These are phyloP conservation scores for Rutstroemia sp. DNA, from an alignment of 2,329 filamentous ascomycete species.

Conservation along the genomic window DNA sequence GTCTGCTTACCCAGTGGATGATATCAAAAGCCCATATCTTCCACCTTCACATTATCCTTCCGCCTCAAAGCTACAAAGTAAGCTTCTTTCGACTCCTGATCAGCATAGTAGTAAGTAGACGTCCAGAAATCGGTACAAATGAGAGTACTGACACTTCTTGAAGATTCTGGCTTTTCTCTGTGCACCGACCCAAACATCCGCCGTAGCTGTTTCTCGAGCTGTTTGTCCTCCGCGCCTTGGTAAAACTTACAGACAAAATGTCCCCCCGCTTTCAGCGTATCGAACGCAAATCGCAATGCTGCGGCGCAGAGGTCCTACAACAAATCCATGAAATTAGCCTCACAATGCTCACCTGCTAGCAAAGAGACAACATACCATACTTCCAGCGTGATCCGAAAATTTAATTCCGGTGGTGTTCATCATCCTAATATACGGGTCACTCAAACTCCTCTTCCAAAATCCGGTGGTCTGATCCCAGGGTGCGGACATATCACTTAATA, in stretches of 20 bases:
- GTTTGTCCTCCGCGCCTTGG: slow-evolving; percentile 79
- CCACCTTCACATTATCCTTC: slow-evolving; percentile 39
- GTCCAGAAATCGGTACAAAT: background rate
- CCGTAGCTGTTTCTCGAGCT: slow-evolving; percentile 65
- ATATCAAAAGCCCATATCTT: slow-evolving; percentile 1
- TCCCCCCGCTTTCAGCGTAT: slow-evolving; percentile 74
- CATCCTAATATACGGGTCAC: slow-evolving; percentile 95
- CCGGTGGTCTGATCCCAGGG: slow-evolving; percentile 80
- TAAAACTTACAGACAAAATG: slow-evolving; percentile 98
- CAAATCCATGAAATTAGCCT: background rate
- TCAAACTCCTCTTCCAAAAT: slow-evolving; percentile 81
- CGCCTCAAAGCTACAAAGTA: slow-evolving; percentile 77
- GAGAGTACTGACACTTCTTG: slow-evolving; percentile 60
- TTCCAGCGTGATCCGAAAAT: slow-evolving; percentile 84
- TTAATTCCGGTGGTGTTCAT: slow-evolving; percentile 93
- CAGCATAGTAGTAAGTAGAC: slow-evolving; percentile 3
- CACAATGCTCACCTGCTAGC: too few species aligned
- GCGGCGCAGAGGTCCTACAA: slow-evolving; percentile 79
- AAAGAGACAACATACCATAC: slow-evolving; percentile 65
- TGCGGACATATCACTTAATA: slow-evolving; percentile 98
- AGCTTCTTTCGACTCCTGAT: slow-evolving; percentile 72
- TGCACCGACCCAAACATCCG: slow-evolving; percentile 73
- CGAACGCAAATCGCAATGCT: slow-evolving; percentile 76
- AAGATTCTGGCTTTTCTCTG: slow-evolving; percentile 86
- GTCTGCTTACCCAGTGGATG: background rate